Evolutionary conservation across 2,329 filamentous ascomycete genomes (phyloP).

Genomic region (Xylaria sp.): DNA sequence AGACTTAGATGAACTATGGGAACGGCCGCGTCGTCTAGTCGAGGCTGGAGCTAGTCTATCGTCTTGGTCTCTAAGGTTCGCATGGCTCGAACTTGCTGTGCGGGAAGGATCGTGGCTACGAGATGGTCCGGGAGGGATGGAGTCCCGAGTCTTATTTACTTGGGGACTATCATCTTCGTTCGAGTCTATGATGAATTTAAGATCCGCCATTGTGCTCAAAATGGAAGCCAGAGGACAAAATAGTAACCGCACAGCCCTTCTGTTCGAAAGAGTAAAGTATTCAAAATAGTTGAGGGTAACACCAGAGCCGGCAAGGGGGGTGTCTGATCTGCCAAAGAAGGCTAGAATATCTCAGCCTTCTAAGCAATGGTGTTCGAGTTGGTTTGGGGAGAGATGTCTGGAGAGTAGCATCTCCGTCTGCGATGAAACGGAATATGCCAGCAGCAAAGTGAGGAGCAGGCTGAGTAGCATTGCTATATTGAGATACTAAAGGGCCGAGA

Average conservation of each 20-base stretch:
- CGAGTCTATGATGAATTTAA: slow-evolving; percentile 61
- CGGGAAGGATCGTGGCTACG: slow-evolving; percentile 42
- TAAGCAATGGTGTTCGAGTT: slow-evolving; percentile 34
- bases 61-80: slow-evolving; percentile 41
- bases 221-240: slow-evolving; percentile 42
- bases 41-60: slow-evolving; percentile 37
- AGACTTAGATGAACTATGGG: slow-evolving; percentile 37
- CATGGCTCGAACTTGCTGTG: slow-evolving; percentile 44
- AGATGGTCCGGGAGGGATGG: slow-evolving; percentile 42
- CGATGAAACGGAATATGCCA: slow-evolving; percentile 43
- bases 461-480: slow-evolving; percentile 47
- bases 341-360: slow-evolving; percentile 44
- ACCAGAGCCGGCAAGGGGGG: slow-evolving; percentile 34
- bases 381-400: slow-evolving; percentile 35
- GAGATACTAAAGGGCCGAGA: slow-evolving; percentile 38
- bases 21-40: slow-evolving; percentile 42
- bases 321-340: slow-evolving; percentile 35
- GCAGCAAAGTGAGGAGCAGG: slow-evolving; percentile 37
- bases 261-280: slow-evolving; percentile 34
- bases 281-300: slow-evolving; percentile 36
- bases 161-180: slow-evolving; percentile 49
- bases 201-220: slow-evolving; percentile 55
- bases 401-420: slow-evolving; percentile 40
- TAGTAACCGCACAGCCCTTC: slow-evolving; percentile 41
- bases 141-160: slow-evolving; percentile 50